These are phyloP conservation scores for Penicillium diatomitis DNA, from an alignment of 495 filamentous ascomycete species.

Conservation along the genomic window DNA sequence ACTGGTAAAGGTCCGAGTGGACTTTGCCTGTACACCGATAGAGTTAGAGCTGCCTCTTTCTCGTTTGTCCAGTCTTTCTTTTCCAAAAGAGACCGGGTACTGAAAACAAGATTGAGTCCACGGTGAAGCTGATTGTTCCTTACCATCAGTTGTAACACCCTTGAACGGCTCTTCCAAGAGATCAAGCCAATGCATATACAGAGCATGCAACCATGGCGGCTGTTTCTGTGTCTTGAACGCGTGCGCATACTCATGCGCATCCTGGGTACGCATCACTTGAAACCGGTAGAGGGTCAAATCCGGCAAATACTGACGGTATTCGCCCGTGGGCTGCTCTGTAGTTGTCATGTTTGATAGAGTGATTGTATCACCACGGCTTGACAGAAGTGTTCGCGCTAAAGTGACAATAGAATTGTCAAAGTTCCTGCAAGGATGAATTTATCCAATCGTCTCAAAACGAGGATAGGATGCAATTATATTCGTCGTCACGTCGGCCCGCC, in stretches of 20 bases:
- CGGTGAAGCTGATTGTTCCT: conserved; percentile 2
- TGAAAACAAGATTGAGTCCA: no score
- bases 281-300: conserved; percentile 53
- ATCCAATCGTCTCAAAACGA: no score
- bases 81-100: no score
- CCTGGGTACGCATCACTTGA: conserved; percentile 51
- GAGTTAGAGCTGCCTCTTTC: neutral
- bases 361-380: no score
- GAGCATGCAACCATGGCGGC: conserved; percentile 59
- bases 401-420: no score
- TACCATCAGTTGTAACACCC: conserved; percentile 62
- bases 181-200: conserved; percentile 59
- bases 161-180: conserved; percentile 60
- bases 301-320: conserved; percentile 51
- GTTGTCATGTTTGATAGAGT: neutral
- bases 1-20: conserved; percentile 44
- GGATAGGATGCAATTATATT: no score
- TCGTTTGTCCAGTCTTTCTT: no score
- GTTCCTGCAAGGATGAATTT: no score
- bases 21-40: conserved; percentile 35
- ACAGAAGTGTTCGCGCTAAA: no score
- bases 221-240: conserved; percentile 48
- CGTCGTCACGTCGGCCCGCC: no score
- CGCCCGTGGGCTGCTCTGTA: conserved; percentile 27
- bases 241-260: conserved; percentile 54